Base-by-base conservation (phyloP, 208 protist genomes). In the Trypanosoma cruzi region DNA sequence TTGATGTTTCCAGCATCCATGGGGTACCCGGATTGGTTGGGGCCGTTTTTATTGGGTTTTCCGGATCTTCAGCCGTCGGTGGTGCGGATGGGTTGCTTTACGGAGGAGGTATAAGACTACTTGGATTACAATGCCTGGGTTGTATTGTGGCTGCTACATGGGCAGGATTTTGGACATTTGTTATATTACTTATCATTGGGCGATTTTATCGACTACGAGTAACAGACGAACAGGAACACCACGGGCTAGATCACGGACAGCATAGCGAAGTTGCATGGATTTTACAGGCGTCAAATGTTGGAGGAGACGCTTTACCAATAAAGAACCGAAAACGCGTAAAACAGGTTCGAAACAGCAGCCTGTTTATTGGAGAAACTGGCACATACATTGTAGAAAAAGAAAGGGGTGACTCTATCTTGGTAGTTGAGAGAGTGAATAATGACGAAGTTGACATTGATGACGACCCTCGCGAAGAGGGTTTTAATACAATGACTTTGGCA, bases 1-100 rank as follows among this genome's bases (percentile, higher is more conserved):
- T 92, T 7, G 83, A 94, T 65, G 83, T 89, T 13, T 76, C 62
- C 13, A 73, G 58, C 34, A 71, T 89, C 11, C 84, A 94, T 58
- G 84, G 86, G 32, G 34, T 86, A 20, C 71, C 75, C 50, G 82
- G 86, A 55, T 34, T 90, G 13, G 66, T 89, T 46, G 83, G 78
- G 26, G 57, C 69, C 26, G 24, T 91, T 14, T 66, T 60, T 24
- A 88, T 87, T 53, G 82, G 83, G 16, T 64, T 92, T 48, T 32
- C 63, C 28, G 71, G 40, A 40, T 65, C 46, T 8, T 67, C 36
- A 36, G 24, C 0, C 11, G 44, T 31, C 7, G 1, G 13, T 40
- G 49, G 36, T 62, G 54, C 1, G 29, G 89, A 29, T 55, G 77
- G 68, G 42, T 44, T 86, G 6, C 59, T 90, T 24, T 82, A 82